Conservation (phyloP, 805 yeast genomes). For the Metschnikowia matae region DNA sequence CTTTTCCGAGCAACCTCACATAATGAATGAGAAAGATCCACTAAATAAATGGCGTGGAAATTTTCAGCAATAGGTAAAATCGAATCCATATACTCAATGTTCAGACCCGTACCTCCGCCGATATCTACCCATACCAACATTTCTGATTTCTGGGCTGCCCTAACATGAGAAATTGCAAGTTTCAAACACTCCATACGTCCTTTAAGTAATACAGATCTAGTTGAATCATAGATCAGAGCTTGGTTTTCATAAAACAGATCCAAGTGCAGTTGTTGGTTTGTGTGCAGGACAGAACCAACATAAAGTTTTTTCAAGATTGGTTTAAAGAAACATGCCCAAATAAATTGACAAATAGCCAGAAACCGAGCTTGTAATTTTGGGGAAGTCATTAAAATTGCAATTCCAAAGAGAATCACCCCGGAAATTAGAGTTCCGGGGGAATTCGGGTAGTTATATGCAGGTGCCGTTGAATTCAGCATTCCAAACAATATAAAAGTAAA, state of each 20-base stretch:
- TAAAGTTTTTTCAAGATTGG: slow-evolving; percentile 40
- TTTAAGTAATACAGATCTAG: slow-evolving; percentile 60
- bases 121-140: slow-evolving; percentile 67
- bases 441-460: background rate
- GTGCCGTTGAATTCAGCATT: background rate
- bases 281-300: slow-evolving; percentile 6
- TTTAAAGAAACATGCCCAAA: slow-evolving; percentile 55
- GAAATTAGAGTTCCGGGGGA: background rate
- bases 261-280: slow-evolving; percentile 48
- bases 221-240: slow-evolving; percentile 71
- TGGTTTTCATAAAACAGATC: slow-evolving; percentile 74
- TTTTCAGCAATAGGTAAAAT: slow-evolving; percentile 42
- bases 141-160: slow-evolving; percentile 23
- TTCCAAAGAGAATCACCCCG: background rate
- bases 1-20: slow-evolving; percentile 67
- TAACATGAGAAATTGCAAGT: slow-evolving; percentile 55
- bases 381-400: background rate
- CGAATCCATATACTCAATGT: slow-evolving; percentile 70
- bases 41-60: slow-evolving; percentile 65
- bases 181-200: slow-evolving; percentile 66
- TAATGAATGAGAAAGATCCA: slow-evolving; percentile 74
- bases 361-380: slow-evolving; percentile 7
- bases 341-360: slow-evolving; percentile 29
- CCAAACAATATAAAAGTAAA: background rate
- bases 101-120: slow-evolving; percentile 86